These are phyloP conservation scores for Cryomyces minteri DNA, from an alignment of 495 filamentous ascomycete genomes.

Conservation along the genomic window DNA sequence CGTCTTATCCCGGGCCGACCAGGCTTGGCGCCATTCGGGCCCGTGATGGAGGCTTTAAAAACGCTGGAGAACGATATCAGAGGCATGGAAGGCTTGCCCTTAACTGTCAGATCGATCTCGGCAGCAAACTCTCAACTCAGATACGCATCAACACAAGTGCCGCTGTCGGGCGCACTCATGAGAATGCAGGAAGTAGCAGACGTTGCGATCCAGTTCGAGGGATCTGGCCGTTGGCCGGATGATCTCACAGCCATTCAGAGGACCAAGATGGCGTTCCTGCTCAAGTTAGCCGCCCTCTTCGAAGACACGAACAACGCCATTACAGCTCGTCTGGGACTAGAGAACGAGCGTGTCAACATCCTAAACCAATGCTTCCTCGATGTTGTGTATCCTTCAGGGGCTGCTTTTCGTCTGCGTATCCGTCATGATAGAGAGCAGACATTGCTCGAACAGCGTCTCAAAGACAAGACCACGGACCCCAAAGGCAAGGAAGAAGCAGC, in stretches of 20 bases:
- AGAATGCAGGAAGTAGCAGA: constrained; percentile 33
- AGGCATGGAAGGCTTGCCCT: constrained; percentile 56
- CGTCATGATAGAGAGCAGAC: constrained; percentile 71
- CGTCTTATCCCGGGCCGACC: constrained; percentile 28
- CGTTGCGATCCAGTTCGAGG: constrained; percentile 77
- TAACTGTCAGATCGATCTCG: constrained; percentile 60
- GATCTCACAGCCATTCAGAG: constrained; percentile 76
- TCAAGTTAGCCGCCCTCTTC: constrained; percentile 60
- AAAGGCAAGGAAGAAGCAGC: constrained; percentile 45
- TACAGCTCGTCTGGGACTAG: constrained; percentile 53
- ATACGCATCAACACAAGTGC: constrained; percentile 43
- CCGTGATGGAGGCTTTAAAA: constrained; percentile 42
- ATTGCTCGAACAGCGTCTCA: constrained; percentile 59
- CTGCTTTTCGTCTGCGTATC: constrained; percentile 48
- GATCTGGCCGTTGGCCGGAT: constrained; percentile 85
- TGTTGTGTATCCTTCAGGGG: constrained; percentile 48
- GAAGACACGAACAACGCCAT: constrained; percentile 31
- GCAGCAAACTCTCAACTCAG: constrained; percentile 53
- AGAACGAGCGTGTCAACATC: constrained; percentile 45
- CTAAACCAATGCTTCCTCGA: constrained; percentile 76
- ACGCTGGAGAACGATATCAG: constrained; percentile 55
- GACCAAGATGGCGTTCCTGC: constrained; percentile 80
- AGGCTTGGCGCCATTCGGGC: constrained; percentile 31
- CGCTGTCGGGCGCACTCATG: constrained; percentile 15
- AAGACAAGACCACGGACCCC: constrained; percentile 45